phyloP scores from a whole-genome alignment of 306 rosid species.

The Malus sylvestris region DNA sequence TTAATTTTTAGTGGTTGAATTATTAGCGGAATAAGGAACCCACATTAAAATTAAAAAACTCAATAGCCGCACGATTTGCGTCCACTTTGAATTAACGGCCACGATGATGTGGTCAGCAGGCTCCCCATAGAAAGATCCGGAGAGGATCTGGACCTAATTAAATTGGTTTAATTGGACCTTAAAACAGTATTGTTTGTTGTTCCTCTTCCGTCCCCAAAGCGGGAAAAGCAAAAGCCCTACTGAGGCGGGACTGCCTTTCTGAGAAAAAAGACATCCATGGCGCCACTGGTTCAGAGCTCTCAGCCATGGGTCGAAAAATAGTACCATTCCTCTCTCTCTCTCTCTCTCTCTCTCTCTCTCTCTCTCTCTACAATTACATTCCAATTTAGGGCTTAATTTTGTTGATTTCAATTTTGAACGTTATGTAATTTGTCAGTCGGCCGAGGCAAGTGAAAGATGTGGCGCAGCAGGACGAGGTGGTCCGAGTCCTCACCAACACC shows the following conservation, averaged over 20 bases:
- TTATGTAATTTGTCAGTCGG: slow-evolving; percentile 39
- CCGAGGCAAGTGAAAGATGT: slow-evolving; percentile 91
- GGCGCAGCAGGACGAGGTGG: slow-evolving; percentile 92
- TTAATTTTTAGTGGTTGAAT: no score
- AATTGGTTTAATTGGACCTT: no score
- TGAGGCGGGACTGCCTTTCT: not conserved
- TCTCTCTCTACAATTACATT: not conserved
- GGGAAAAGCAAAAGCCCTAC: slow-evolving; percentile 23
- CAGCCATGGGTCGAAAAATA: slow-evolving; percentile 98
- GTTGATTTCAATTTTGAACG: not conserved
- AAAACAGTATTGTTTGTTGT: not conserved
- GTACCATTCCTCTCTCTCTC: slow-evolving; percentile 7
- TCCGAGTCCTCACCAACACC: slow-evolving; percentile 85
- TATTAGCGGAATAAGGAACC: no score
- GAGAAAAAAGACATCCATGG: slow-evolving; percentile 33
- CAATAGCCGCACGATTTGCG: no score
- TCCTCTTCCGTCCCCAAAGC: not conserved
- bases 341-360: not conserved
- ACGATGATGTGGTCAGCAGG: no score
- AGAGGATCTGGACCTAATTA: no score
- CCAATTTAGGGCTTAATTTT: not conserved
- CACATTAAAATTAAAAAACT: no score
- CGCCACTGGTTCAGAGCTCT: slow-evolving; percentile 67
- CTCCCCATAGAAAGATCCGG: no score
- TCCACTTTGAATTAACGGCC: no score